Base-by-base conservation (phyloP, 108 stramenopile species). In the Poteriospumella lacustris region DNA sequence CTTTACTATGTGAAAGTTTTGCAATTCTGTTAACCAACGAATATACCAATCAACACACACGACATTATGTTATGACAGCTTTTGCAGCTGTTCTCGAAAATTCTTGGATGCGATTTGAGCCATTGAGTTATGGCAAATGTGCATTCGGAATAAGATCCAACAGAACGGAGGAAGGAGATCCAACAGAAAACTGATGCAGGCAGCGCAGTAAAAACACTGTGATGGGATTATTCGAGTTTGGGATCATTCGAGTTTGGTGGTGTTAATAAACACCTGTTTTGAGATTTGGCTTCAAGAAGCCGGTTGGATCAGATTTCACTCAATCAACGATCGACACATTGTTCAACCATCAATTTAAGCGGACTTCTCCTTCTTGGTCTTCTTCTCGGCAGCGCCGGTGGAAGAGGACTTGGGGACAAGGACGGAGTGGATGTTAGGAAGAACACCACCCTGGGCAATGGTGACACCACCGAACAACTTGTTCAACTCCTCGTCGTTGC, bases 391-490 rank as follows among this genome's bases (percentile, higher is more conserved):
- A 15, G 47, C 9, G 47, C 19, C 15, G 47, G 15, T 52, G 47
- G 15, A 15, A 52, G 47, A 15, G 36, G 60, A 64, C 90, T 93
- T 95, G 60, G 93, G 95, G 43, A 95, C 88, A 58, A 95, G 88
- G 24, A 94, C 91, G 2, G 93, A 89, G 92, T 97, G 96, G 82
- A 97, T 97, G 88, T 97, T 96, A 56, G 96, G 96, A 39, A 97
- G 82, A 3, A 97, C 96, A 85, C 96, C 96, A 33, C 96, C 96
- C 58, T 90, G 72, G 1, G 96, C 95, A 82, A 97, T 97, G 69
- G 94, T 97, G 15, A 95, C 94, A 43, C 85, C 88, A 64, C 93
- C 93, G 33, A 96, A 85, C 28, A 95, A 87, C 82, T 91, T 93
- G 89, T 96, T 94, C 83, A 94, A 84, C 87, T 94, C 95, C 84